phyloP scores from a whole-genome alignment of 768 basidiomycete genomes.

The Naematelia aurantialba region DNA sequence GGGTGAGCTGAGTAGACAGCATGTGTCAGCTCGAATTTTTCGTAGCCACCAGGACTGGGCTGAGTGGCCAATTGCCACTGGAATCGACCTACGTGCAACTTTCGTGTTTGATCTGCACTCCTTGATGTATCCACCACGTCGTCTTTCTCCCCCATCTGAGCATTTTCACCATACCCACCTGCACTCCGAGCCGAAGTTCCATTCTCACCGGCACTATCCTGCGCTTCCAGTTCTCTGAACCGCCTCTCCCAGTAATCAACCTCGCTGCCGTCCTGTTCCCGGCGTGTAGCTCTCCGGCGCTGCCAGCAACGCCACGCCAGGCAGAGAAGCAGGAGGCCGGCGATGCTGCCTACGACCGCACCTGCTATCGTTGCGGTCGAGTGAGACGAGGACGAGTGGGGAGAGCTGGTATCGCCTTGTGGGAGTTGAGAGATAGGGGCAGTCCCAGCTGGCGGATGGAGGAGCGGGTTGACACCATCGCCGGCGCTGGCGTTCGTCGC shows the following conservation, averaged over 20 bases:
- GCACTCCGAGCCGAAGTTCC: neutral
- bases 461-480: neutral
- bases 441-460: too few relatives aligned
- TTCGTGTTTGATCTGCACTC: slow-evolving; percentile 3
- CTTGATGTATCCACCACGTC: slow-evolving; percentile 8
- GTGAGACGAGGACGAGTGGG: too few relatives aligned
- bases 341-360: neutral
- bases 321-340: neutral
- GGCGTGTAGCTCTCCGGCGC: neutral
- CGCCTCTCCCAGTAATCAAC: slow-evolving; percentile 32
- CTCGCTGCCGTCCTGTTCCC: slow-evolving; percentile 1
- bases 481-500: neutral
- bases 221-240: slow-evolving; percentile 26
- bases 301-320: neutral
- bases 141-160: neutral
- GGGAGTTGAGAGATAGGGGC: too few relatives aligned
- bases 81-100: slow-evolving; percentile 17
- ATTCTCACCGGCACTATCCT: slow-evolving; percentile 2
- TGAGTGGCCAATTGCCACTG: neutral
- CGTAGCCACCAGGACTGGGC: neutral
- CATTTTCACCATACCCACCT: neutral
- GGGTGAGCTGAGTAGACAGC: slow-evolving; percentile 17
- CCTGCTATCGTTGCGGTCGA: neutral
- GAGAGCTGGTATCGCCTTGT: too few relatives aligned
- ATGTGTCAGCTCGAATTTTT: neutral